Evolutionary conservation across 2,329 filamentous ascomycete genomes (phyloP).

Genomic region (Fusarium protoensiforme): DNA sequence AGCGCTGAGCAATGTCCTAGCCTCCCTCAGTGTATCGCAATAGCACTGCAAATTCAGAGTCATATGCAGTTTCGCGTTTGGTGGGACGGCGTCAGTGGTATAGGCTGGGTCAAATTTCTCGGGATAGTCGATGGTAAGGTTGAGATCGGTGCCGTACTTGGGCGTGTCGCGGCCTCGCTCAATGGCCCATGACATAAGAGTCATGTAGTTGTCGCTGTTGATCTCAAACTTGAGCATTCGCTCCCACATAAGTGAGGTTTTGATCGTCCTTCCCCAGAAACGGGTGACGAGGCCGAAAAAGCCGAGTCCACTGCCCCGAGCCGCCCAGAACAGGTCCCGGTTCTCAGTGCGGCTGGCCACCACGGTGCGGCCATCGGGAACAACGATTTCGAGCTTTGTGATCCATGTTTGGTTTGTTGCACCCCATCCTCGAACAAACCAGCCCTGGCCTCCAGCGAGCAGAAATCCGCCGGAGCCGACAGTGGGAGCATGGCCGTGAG

Average conservation of each 20-base stretch:
- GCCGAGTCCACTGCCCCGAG: constrained; percentile 7
- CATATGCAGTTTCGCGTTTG: constrained; percentile 10
- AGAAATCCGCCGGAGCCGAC: constrained; percentile 14
- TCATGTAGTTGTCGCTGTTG: constrained; percentile 20
- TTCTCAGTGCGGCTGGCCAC: constrained; percentile 20
- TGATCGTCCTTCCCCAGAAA: constrained; percentile 18
- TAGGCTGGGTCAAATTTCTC: constrained; percentile 18
- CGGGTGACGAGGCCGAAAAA: constrained; percentile 16
- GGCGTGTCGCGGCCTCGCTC: constrained; percentile 20
- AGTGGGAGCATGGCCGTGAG: constrained; percentile 13
- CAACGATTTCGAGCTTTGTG: constrained; percentile 17
- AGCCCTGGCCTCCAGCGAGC: constrained; percentile 16
- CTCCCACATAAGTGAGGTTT: constrained; percentile 16
- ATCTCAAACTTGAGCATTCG: constrained; percentile 19
- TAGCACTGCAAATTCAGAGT: constrained; percentile 16
- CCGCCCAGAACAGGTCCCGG: constrained; percentile 14
- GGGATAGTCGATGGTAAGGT: constrained; percentile 17
- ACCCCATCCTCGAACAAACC: constrained; percentile 18
- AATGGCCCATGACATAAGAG: constrained; percentile 17
- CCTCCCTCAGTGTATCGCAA: constrained; percentile 6
- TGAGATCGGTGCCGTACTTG: constrained; percentile 19
- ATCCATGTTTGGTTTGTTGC: constrained; percentile 19
- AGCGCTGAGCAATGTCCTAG: constrained; percentile 10
- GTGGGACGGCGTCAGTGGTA: constrained; percentile 8
- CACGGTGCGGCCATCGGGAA: constrained; percentile 9